Percentiles rank a stretch among this genome's conserved stretches.
phyloP scores from a whole-genome alignment of 169 alveolate genomes.

The Toxoplasma gondii region DNA sequence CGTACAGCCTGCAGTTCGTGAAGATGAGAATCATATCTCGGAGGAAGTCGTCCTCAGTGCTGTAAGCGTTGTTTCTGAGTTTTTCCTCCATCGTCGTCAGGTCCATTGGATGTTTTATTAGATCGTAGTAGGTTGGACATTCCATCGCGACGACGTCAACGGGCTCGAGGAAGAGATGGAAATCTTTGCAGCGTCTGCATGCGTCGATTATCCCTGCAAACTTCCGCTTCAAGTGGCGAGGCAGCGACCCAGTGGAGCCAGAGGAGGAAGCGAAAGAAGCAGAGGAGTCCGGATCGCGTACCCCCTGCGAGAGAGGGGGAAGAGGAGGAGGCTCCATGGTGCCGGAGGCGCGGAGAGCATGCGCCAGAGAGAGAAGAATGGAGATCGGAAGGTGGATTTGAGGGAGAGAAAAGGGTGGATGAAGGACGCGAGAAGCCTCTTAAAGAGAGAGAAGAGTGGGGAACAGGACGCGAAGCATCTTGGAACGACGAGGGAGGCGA shows the following conservation, averaged over 20 bases:
- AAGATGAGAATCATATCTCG: constrained; percentile 62
- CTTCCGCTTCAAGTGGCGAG: constrained; percentile 63
- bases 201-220: constrained; percentile 65
- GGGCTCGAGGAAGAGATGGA: constrained; percentile 65
- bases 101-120: constrained; percentile 62
- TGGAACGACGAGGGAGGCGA: no score
- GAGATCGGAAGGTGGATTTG: no score
- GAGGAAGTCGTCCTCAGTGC: constrained; percentile 60
- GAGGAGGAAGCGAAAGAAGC: background rate
- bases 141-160: constrained; percentile 64
- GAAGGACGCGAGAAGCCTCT: no score
- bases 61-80: constrained; percentile 50
- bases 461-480: no score
- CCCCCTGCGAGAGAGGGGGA: background rate
- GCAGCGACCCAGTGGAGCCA: constrained; percentile 15
- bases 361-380: no score
- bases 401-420: no score
- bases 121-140: constrained; percentile 66
- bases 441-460: no score
- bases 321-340: no score
- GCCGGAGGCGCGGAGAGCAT: no score
- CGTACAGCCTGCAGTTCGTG: constrained; percentile 67
- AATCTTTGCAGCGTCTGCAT: constrained; percentile 51
- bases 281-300: background rate
- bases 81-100: constrained; percentile 66